Evolutionary conservation across 176 grass and related monocot genomes (phyloP).

Genomic region (Carex scoparia): DNA sequence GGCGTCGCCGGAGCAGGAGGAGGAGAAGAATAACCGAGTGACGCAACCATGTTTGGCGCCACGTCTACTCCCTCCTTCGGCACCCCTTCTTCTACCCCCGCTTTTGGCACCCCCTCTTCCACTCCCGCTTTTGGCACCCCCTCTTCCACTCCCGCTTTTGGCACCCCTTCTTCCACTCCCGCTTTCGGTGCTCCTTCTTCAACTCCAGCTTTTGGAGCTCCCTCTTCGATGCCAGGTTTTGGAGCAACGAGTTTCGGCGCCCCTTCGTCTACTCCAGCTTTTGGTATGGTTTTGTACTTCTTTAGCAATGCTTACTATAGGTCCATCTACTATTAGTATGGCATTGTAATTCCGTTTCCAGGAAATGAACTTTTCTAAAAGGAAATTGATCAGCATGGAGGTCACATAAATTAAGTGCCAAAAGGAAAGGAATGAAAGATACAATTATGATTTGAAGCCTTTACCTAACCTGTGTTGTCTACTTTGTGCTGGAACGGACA

Average conservation of each 20-base stretch:
- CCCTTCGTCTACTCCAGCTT: conserved; percentile 2
- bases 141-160: conserved; percentile 25
- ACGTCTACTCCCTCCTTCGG: neutral
- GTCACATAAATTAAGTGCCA: neutral
- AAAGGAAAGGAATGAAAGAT: neutral
- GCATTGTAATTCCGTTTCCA: neutral
- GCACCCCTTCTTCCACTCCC: conserved; percentile 21
- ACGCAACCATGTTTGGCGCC: conserved; percentile 23
- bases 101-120: conserved; percentile 2
- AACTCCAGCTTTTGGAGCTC: conserved; percentile 11
- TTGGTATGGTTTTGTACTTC: conserved; percentile 3
- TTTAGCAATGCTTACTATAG: neutral
- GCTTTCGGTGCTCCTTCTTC: conserved; percentile 23
- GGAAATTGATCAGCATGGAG: neutral
- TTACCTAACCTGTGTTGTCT: neutral
- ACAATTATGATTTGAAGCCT: neutral
- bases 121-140: conserved; percentile 22
- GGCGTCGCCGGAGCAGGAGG: conserved; percentile 4
- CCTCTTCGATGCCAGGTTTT: conserved; percentile 30
- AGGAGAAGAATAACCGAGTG: neutral
- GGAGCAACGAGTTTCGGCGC: conserved; percentile 20
- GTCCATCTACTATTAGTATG: neutral
- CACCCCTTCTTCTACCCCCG: conserved; percentile 19
- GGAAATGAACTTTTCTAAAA: neutral
- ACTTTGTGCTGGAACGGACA: neutral